A percentile compares a stretch with the other conserved stretches of the same genome.
Conservation (phyloP, 176 grass and related monocot genomes). For the Phragmites australis region DNA sequence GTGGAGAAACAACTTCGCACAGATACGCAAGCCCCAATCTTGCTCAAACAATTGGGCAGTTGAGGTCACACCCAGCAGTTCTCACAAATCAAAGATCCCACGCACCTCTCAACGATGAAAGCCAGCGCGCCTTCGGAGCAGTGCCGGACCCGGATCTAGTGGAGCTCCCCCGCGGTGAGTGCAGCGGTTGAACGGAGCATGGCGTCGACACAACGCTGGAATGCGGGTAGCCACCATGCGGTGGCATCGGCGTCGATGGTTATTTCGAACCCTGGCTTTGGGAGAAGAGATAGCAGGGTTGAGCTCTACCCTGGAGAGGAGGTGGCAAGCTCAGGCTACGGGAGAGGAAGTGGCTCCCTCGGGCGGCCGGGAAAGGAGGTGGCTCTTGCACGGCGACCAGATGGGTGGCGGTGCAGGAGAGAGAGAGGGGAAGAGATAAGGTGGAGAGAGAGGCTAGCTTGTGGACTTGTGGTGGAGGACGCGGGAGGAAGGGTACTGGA, state of each 20-base stretch:
- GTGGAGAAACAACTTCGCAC: not conserved
- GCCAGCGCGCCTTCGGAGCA: conserved; percentile 74
- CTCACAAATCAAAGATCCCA: conserved; percentile 1
- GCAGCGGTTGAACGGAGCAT: conserved; percentile 75
- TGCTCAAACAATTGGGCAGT: conserved; percentile 6
- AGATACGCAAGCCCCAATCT: not conserved
- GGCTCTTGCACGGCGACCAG: too few species aligned
- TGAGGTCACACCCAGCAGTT: not conserved
- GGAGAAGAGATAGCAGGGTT: too few species aligned
- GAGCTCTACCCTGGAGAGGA: too few species aligned
- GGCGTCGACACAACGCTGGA: conserved; percentile 76
- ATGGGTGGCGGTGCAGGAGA: too few species aligned
- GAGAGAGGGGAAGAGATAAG: too few species aligned
- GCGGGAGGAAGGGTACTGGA: too few species aligned
- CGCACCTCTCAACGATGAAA: conserved; percentile 66
- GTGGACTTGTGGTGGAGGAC: too few species aligned
- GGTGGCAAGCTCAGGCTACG: too few species aligned
- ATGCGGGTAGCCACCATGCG: conserved; percentile 87
- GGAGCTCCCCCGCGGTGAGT: conserved; percentile 55
- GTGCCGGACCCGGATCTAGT: conserved; percentile 59
- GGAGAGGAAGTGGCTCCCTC: too few species aligned
- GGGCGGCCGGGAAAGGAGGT: too few species aligned
- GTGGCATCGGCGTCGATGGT: conserved; percentile 40
- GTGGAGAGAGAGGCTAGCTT: too few species aligned
- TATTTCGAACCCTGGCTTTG: conserved; percentile 61